Conservation (phyloP, 768 basidiomycete species). For the Tricholoma sp. region DNA sequence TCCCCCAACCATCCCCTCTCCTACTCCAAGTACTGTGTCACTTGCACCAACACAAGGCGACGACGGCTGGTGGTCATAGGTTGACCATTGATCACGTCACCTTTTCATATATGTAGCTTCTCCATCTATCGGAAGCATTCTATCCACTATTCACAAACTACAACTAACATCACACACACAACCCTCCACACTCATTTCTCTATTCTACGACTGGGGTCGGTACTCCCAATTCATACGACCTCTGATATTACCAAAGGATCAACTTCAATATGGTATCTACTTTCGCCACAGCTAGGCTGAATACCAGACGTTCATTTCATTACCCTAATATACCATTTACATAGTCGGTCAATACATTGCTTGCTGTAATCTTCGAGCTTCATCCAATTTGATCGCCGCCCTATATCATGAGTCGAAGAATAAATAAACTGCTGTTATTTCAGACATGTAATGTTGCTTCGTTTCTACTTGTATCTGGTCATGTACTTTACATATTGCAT, state of each 20-base stretch:
- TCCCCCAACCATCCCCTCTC: slow-evolving; percentile 49
- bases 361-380: no score
- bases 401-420: no score
- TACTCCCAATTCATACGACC: neutral
- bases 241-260: neutral
- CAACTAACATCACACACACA: neutral
- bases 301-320: no score
- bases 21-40: slow-evolving; percentile 74
- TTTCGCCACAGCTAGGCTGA: neutral
- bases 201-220: neutral
- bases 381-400: no score
- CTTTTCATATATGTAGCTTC: neutral
- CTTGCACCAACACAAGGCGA: slow-evolving; percentile 62
- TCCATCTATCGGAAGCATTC: neutral
- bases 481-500: neutral
- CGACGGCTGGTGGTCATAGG: slow-evolving; percentile 77
- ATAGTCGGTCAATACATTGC: no score
- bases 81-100: neutral
- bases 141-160: neutral
- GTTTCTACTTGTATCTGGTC: neutral
- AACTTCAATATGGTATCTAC: neutral
- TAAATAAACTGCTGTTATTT: no score
- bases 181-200: neutral
- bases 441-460: neutral
- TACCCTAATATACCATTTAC: no score